These are phyloP conservation scores for Pleurotus eryngii DNA, from an alignment of 768 basidiomycete genomes.

Conservation along the genomic window DNA sequence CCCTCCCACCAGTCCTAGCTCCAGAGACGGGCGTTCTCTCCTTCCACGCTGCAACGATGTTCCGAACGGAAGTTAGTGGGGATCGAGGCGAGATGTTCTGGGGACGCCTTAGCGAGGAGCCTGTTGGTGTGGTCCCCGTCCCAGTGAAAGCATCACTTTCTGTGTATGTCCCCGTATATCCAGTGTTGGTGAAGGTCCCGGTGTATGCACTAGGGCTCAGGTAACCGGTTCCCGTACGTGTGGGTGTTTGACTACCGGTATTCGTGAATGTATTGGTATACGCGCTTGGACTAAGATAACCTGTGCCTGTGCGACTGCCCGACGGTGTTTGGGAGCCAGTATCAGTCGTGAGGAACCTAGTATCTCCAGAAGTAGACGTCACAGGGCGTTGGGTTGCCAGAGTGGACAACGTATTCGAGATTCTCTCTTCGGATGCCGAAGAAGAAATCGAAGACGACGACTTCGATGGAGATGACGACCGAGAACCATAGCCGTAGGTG, in stretches of 20 bases:
- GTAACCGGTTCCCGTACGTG: conserved; percentile 26
- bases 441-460: conserved; percentile 33
- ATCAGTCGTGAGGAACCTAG: conserved; percentile 20
- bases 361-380: conserved; percentile 29
- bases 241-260: conserved; percentile 15
- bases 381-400: conserved; percentile 9
- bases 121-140: conserved; percentile 44
- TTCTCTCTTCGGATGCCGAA: conserved; percentile 29
- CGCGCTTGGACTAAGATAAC: conserved; percentile 32
- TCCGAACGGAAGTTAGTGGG: conserved; percentile 70
- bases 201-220: conserved; percentile 33
- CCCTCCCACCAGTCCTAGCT: conserved; percentile 30
- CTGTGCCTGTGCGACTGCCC: conserved; percentile 21
- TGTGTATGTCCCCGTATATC: conserved; percentile 28
- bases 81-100: conserved; percentile 62
- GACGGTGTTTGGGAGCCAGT: conserved; percentile 7
- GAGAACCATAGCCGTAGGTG: conserved; percentile 32
- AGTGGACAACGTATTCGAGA: conserved; percentile 3
- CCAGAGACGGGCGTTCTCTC: conserved; percentile 58
- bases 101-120: conserved; percentile 55
- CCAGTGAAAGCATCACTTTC: conserved; percentile 31
- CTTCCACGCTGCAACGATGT: conserved; percentile 80
- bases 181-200: conserved; percentile 20
- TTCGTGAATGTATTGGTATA: conserved; percentile 35
- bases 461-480: conserved; percentile 47